A percentile compares a stretch with the other conserved stretches of the same genome.
Evolutionary conservation across 176 grass and related monocot species (phyloP).

Genomic region (Carex cristatella): DNA sequence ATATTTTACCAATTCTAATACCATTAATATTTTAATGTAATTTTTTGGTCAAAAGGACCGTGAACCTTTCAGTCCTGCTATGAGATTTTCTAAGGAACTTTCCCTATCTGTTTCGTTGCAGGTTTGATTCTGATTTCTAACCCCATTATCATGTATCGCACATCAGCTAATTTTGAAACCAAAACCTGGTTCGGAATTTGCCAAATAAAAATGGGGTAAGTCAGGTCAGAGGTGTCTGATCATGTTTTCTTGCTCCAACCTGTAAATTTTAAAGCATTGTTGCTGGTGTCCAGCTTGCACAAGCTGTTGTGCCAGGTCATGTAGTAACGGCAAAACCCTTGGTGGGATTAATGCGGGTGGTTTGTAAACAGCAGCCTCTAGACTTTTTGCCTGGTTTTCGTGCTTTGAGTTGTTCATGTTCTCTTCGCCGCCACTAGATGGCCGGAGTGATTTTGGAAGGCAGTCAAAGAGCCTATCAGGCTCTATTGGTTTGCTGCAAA

Average conservation of each 20-base stretch:
- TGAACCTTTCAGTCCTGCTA: not conserved
- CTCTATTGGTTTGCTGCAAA: slow-evolving; percentile 78
- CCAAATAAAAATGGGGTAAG: not conserved
- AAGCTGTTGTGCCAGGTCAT: slow-evolving; percentile 88
- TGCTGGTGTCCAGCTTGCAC: slow-evolving; percentile 77
- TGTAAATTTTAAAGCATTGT: slow-evolving; percentile 55
- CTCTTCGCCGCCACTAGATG: slow-evolving; percentile 37
- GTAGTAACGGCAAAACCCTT: slow-evolving; percentile 69
- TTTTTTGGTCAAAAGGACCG: not conserved
- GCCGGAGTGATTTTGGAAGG: slow-evolving; percentile 57
- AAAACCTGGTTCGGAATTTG: not conserved
- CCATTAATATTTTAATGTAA: not conserved
- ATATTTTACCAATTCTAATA: not conserved
- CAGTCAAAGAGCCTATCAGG: slow-evolving; percentile 76
- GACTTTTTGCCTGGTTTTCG: slow-evolving; percentile 62
- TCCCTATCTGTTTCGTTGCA: not conserved
- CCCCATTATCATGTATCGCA: not conserved
- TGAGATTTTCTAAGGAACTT: not conserved
- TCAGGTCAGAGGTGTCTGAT: not conserved
- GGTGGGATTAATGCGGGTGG: slow-evolving; percentile 75
- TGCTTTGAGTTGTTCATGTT: slow-evolving; percentile 20
- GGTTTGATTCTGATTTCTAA: not conserved
- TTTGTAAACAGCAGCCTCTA: slow-evolving; percentile 61
- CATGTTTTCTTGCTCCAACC: slow-evolving; percentile 29
- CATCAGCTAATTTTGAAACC: not conserved